phyloP scores from a whole-genome alignment of 2,329 filamentous ascomycete species.

The Pestalotiopsis fici region DNA sequence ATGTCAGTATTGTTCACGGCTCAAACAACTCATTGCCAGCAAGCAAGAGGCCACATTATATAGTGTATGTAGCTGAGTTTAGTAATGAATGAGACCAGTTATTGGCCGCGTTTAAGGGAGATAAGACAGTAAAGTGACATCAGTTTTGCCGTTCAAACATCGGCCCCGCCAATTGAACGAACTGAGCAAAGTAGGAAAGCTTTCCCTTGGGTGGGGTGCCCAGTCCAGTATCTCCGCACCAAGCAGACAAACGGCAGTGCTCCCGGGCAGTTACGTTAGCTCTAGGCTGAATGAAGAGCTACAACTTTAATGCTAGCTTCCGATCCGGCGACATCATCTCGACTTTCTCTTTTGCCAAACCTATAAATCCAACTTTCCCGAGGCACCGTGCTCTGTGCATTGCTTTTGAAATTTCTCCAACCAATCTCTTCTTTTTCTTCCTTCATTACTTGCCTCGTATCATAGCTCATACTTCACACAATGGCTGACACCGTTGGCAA shows the following conservation, averaged over 20 bases:
- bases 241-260: neutral
- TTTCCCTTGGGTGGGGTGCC: slow-evolving; percentile 12
- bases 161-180: slow-evolving; percentile 2
- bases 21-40: too few relatives aligned
- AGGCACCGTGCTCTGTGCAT: neutral
- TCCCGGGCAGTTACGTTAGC: neutral
- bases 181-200: slow-evolving; percentile 13
- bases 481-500: slow-evolving; percentile 56
- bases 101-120: neutral
- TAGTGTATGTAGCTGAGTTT: too few relatives aligned
- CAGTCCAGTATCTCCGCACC: slow-evolving; percentile 3
- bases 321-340: neutral
- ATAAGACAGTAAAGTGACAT: neutral
- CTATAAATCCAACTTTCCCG: slow-evolving; percentile 2
- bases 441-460: neutral
- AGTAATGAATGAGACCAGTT: neutral
- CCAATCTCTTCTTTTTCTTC: neutral
- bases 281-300: neutral
- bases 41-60: too few relatives aligned
- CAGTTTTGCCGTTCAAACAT: neutral
- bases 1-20: too few relatives aligned
- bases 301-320: neutral
- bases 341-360: neutral
- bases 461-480: slow-evolving; percentile 15
- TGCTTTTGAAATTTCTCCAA: slow-evolving; percentile 7